Evolutionary conservation across 2,329 filamentous ascomycete species (phyloP), one percentile per base, ranked within the genome.

Genomic region (Trichocomaceae sp.): DNA sequence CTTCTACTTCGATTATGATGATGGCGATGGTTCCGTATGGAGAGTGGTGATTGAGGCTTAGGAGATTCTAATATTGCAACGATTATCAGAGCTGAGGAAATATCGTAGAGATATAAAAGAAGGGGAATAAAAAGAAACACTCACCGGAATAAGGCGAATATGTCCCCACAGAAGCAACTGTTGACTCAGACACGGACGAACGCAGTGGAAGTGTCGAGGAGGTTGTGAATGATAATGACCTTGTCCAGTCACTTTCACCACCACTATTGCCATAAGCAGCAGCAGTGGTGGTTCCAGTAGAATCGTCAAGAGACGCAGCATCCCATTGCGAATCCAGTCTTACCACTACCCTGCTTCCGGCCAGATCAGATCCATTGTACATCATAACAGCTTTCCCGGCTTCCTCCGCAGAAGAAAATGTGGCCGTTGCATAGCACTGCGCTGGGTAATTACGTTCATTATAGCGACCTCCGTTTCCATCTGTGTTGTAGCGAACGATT

Each of bases 281-380:
- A 33, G 44, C 10, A 35, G 31, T 15, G 12, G 31, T 35, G 31
- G 31, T 5, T 29, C 5, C 10, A 9, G 26, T 13, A 41, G 44
- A 13, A n/a, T 29, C 19, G 13, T 39, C 19, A n/a, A 12, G 26
- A 19, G 9, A 48, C 12, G 31, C 3, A 47, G 17, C 12, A 41
- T 33, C 7, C 42, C 19, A 54, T 13, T 63, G 61, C 9, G 60
- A 61, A 50, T 71, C 65, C 48, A 72, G 57, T 48, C 64, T 62
- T 6, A 73, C 66, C 29, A 65, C 60, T 31, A 74, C 69, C 9
- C 59, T 66, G 1, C 62, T 60, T 1, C 67, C 69, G 54, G 65
- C 64, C 50, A 73, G 69, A 5, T 58, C 56, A 15, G 64, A 57
- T 31, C 69, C 69, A 56, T 73, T 68, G 51, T 69, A 67, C 48